phyloP scores from a whole-genome alignment of 1,284 basidiomycete species.

The Rhodotorula glutinis region DNA sequence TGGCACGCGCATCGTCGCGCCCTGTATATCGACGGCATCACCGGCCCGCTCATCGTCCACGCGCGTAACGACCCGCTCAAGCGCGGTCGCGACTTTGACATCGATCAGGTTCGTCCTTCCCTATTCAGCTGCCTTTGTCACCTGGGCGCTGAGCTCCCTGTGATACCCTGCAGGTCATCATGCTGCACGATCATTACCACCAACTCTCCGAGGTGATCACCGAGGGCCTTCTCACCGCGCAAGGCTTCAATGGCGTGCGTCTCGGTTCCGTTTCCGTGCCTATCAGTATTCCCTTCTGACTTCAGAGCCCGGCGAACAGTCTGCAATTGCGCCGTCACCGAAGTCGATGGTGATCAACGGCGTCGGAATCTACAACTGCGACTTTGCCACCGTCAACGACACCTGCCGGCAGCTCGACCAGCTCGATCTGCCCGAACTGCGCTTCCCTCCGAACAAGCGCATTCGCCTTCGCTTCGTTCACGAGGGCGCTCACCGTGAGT shows the following conservation, averaged over 20 bases:
- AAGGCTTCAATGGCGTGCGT: slow-evolving; percentile 20
- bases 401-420: slow-evolving; percentile 43
- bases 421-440: slow-evolving; percentile 36
- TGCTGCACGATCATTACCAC: slow-evolving; percentile 54
- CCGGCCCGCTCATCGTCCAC: slow-evolving; percentile 47
- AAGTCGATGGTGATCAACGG: slow-evolving; percentile 58
- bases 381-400: slow-evolving; percentile 46
- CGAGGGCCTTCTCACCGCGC: slow-evolving; percentile 21
- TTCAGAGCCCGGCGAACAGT: too few relatives aligned
- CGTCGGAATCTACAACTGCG: slow-evolving; percentile 51
- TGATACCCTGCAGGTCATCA: slow-evolving; percentile 44
- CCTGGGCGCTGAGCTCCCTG: too few relatives aligned
- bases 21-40: slow-evolving; percentile 55
- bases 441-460: slow-evolving; percentile 46
- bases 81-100: slow-evolving; percentile 45
- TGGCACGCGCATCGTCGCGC: slow-evolving; percentile 45
- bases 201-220: slow-evolving; percentile 38
- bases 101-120: slow-evolving; percentile 25
- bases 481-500: slow-evolving; percentile 49
- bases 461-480: slow-evolving; percentile 60
- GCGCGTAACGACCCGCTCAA: slow-evolving; percentile 44
- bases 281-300: too few relatives aligned
- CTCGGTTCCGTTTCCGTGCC: slow-evolving; percentile 1
- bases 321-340: slow-evolving; percentile 46
- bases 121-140: too few relatives aligned